phyloP scores from a whole-genome alignment of 306 rosid species.

The Casuarina equisetifolia region DNA sequence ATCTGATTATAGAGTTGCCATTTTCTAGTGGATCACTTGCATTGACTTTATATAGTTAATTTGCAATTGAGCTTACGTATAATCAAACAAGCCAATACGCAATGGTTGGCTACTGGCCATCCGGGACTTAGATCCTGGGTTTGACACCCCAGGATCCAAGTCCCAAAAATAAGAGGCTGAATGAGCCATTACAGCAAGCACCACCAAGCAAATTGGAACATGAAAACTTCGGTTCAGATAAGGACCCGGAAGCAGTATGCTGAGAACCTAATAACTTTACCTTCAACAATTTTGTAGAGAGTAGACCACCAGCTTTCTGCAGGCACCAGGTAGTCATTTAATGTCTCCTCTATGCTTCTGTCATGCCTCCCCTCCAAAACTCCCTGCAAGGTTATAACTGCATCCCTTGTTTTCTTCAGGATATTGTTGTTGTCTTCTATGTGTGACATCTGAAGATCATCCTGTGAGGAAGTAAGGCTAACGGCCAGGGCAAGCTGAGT shows the following conservation, averaged over 20 bases:
- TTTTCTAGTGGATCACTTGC: too few species aligned
- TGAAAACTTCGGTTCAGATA: too few species aligned
- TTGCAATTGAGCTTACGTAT: too few species aligned
- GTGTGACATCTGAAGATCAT: conserved; percentile 52
- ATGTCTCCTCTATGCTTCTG: conserved; percentile 49
- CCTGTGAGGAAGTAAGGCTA: conserved; percentile 62
- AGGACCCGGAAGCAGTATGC: neutral
- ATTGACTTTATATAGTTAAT: too few species aligned
- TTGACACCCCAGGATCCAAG: too few species aligned
- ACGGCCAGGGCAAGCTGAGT: conserved; percentile 72
- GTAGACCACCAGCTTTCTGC: conserved; percentile 75
- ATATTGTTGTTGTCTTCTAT: conserved; percentile 36
- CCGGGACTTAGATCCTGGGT: too few species aligned
- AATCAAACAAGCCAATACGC: too few species aligned
- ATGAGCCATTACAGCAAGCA: too few species aligned
- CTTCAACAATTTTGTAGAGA: conserved; percentile 62
- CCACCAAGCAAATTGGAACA: too few species aligned
- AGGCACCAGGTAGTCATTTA: conserved; percentile 43
- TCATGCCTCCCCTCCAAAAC: conserved; percentile 83
- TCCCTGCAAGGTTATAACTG: conserved; percentile 63
- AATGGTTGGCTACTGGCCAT: too few species aligned
- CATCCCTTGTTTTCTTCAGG: conserved; percentile 58
- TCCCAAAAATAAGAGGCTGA: too few species aligned
- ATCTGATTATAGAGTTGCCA: too few species aligned
- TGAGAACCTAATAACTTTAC: conserved; percentile 26